Conservation (phyloP, 768 basidiomycete genomes). For the Suillus decipiens region DNA sequence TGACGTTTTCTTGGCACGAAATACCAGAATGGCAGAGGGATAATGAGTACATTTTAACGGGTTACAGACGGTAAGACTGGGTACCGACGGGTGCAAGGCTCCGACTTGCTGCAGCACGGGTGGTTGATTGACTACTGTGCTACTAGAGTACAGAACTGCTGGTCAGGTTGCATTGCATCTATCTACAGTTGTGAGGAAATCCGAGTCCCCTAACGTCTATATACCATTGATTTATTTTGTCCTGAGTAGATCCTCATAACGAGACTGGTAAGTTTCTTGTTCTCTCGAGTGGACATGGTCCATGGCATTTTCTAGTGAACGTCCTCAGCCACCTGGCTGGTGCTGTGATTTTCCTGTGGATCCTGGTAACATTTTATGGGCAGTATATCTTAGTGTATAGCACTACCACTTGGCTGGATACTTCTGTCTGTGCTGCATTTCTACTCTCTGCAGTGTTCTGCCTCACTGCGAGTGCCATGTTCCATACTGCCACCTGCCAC, state of each 20-base stretch:
- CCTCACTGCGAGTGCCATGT: conserved; percentile 68
- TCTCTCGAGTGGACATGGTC: conserved; percentile 4
- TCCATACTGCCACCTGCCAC: conserved; percentile 74
- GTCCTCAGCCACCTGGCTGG: conserved; percentile 83
- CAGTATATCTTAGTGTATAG: conserved; percentile 53
- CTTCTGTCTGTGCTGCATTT: conserved; percentile 62
- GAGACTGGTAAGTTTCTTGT: conserved; percentile 56
- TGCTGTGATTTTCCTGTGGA: conserved; percentile 57
- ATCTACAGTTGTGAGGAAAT: conserved; percentile 63
- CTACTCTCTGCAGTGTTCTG: conserved; percentile 73
- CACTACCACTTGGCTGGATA: conserved; percentile 61
- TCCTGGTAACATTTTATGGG: conserved; percentile 55
- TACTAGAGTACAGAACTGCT: conserved; percentile 57
- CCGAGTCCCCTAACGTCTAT: conserved; percentile 14
- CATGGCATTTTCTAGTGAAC: conserved; percentile 57
- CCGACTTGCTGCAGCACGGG: conserved; percentile 7
- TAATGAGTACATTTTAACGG: conserved; percentile 70
- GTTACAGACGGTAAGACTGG: conserved; percentile 63
- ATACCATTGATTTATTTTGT: conserved; percentile 20
- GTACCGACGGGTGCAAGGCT: conserved; percentile 8
- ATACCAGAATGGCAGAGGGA: conserved; percentile 71
- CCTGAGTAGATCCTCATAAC: conserved; percentile 66
- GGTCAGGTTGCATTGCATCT: conserved; percentile 63
- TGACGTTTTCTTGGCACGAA: conserved; percentile 54
- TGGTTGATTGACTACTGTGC: conserved; percentile 8